Percentiles rank a stretch among this genome's conserved stretches.
Evolutionary conservation across 139 green algal genomes (phyloP).

Genomic region (Coccomyxa sp.): DNA sequence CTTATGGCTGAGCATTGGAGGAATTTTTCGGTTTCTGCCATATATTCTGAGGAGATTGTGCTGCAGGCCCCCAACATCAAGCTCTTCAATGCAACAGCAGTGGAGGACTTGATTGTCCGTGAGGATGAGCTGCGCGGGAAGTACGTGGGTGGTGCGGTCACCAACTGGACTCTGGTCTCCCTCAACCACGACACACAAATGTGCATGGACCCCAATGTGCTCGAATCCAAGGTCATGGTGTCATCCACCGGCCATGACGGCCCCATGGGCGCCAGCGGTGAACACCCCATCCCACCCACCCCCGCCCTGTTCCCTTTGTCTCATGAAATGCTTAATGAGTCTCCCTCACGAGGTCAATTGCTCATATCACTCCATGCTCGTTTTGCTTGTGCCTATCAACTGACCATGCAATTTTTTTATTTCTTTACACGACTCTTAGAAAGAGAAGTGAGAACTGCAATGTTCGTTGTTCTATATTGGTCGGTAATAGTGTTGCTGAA

Average conservation of each 20-base stretch:
- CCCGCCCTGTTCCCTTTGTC: too few species aligned
- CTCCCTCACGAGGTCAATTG: too few species aligned
- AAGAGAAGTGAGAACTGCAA: too few species aligned
- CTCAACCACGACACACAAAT: slow-evolving; percentile 94
- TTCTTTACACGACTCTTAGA: too few species aligned
- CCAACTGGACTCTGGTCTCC: slow-evolving; percentile 98
- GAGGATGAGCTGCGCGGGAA: slow-evolving; percentile 29
- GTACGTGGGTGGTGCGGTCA: slow-evolving; percentile 86
- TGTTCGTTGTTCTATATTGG: too few species aligned
- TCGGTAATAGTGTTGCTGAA: too few species aligned
- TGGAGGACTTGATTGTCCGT: slow-evolving; percentile 67
- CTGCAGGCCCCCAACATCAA: slow-evolving; percentile 87
- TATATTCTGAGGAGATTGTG: background rate
- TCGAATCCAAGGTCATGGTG: slow-evolving; percentile 89
- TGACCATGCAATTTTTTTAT: too few species aligned
- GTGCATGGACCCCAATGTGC: slow-evolving; percentile 96
- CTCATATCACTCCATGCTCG: too few species aligned
- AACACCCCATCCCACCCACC: background rate
- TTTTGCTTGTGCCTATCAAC: too few species aligned
- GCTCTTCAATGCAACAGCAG: slow-evolving; percentile 94
- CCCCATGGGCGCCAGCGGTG: slow-evolving; percentile 83
- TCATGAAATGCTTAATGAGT: too few species aligned
- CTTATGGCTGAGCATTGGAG: background rate
- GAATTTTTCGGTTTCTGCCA: background rate
- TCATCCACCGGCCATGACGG: slow-evolving; percentile 91